A percentile compares a stretch with the other conserved stretches of the same genome.
These are phyloP conservation scores for Hypoxylon sp. DNA, from an alignment of 2,329 filamentous ascomycete species.

Conservation along the genomic window DNA sequence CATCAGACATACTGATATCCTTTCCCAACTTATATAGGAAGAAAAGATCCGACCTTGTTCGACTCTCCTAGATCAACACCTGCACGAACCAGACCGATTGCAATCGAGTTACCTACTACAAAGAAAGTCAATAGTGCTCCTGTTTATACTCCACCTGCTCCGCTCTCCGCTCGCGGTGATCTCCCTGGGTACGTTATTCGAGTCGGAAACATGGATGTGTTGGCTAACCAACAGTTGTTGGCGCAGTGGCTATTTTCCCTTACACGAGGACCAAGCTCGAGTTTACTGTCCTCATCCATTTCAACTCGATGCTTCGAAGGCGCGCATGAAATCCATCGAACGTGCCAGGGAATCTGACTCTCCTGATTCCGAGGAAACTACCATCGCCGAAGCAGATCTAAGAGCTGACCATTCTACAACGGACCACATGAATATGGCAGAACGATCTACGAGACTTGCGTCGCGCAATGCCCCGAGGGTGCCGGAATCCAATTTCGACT, in stretches of 20 bases:
- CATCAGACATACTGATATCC: conserved; percentile 48
- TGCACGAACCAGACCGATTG: conserved; percentile 64
- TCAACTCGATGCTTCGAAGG: conserved; percentile 60
- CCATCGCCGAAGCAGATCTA: conserved; percentile 36
- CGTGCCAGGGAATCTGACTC: conserved; percentile 55
- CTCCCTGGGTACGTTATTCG: conserved; percentile 67
- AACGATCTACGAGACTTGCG: conserved; percentile 49
- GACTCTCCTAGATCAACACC: conserved; percentile 48
- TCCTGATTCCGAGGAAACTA: conserved; percentile 33
- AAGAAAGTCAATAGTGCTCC: conserved; percentile 60
- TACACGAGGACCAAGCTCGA: conserved; percentile 69
- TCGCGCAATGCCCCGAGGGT: conserved; percentile 34
- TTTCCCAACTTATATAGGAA: conserved; percentile 47
- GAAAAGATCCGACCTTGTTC: conserved; percentile 48
- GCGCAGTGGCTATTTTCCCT: conserved; percentile 71
- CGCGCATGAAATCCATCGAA: conserved; percentile 56
- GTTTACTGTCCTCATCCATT: conserved; percentile 69
- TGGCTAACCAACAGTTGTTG: conserved; percentile 32
- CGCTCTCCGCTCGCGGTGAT: conserved; percentile 72
- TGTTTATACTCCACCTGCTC: conserved; percentile 63
- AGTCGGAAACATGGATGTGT: conserved; percentile 26
- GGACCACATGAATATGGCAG: conserved; percentile 42
- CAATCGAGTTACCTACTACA: conserved; percentile 65
- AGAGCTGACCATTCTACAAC: conserved; percentile 46
- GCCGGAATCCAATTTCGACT: conserved; percentile 44